Base-by-base conservation (phyloP, 1,284 basidiomycete species). In the Xanthoconium separans region DNA sequence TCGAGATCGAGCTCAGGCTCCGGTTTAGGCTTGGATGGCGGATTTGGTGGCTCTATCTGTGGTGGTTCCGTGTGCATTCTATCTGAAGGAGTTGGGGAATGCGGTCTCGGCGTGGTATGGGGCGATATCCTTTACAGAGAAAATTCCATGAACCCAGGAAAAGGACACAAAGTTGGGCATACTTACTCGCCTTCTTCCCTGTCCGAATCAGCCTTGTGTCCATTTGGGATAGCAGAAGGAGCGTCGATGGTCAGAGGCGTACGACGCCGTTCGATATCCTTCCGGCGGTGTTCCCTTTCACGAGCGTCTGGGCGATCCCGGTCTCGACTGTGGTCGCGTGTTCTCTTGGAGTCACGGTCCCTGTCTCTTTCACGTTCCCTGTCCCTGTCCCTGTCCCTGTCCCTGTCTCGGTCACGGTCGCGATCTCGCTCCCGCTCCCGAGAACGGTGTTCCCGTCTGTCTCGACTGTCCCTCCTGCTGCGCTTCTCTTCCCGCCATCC, bases 131-230 rank as follows among this genome's bases (percentile, higher is more conserved):
- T 89, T 54, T 39, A 15, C 31, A 33, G 15, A 8, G 16, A 22
- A 44, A 36, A 42, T 46, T 29, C 11, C 34, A 47, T 58, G 52
- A 56, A 52, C 55, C 44, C 31, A 15, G 34, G n/a, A 44, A 56
- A 49, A 22, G 33, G 57, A 34, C 51, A 58, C 54, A 61, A 60
- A 68, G 62, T n/a, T 65, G 3, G 7, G n/a, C 8, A 76, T 63
- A 89, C 85, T 85, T 69, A 89, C 86, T 89, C 87, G 75, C 87
- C 87, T 81, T 89, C 87, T 73, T 88, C 85, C 68, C 71, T 83
- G 62, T 88, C 85, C 2, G 83, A 82, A 44, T 82, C 79, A 15
- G 70, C 61, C 46, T 56, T 69, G 7, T 66, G 63, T 39, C 61
- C 61, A 18, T 68, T 65, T 11, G 53, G 13, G 39, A 27, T 29